These are phyloP conservation scores for Saturnispora serradocipensis DNA, from an alignment of 805 yeast genomes.

Conservation along the genomic window DNA sequence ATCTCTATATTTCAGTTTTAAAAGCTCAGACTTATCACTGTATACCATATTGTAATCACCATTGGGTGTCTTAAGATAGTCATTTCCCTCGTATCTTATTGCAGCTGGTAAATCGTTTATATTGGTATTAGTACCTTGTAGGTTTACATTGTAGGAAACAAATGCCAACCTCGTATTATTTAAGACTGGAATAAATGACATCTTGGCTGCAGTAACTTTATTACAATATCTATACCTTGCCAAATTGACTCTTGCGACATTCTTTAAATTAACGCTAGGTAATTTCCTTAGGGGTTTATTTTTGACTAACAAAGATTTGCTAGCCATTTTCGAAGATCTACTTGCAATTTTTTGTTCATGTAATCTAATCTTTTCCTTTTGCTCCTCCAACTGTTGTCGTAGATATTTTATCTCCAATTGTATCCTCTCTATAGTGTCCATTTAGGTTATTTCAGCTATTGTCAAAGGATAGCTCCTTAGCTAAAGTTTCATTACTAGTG, in stretches of 20 bases:
- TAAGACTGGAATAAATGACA: conserved; percentile 34
- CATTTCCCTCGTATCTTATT: conserved; percentile 11
- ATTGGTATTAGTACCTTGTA: conserved; percentile 3
- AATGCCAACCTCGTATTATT: conserved; percentile 35
- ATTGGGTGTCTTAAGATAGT: conserved; percentile 17
- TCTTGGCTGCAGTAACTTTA: conserved; percentile 33
- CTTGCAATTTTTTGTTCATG: background rate
- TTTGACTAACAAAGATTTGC: background rate
- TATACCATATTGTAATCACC: conserved; percentile 17
- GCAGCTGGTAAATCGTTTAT: conserved; percentile 17
- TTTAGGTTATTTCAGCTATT: background rate
- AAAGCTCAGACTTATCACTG: background rate
- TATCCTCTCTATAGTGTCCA: conserved; percentile 11
- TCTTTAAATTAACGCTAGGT: background rate
- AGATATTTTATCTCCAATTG: conserved; percentile 13
- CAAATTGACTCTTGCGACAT: background rate
- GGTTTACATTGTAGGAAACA: conserved; percentile 20
- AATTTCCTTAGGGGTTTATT: background rate
- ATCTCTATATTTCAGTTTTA: background rate
- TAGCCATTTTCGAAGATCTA: background rate
- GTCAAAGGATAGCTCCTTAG: background rate
- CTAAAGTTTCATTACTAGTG: background rate
- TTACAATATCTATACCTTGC: conserved; percentile 36
- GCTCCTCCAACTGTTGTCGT: conserved; percentile 13
- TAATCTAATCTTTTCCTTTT: conserved; percentile 8